Base-by-base conservation (phyloP, 495 filamentous ascomycete genomes). In the Physcia stellaris region DNA sequence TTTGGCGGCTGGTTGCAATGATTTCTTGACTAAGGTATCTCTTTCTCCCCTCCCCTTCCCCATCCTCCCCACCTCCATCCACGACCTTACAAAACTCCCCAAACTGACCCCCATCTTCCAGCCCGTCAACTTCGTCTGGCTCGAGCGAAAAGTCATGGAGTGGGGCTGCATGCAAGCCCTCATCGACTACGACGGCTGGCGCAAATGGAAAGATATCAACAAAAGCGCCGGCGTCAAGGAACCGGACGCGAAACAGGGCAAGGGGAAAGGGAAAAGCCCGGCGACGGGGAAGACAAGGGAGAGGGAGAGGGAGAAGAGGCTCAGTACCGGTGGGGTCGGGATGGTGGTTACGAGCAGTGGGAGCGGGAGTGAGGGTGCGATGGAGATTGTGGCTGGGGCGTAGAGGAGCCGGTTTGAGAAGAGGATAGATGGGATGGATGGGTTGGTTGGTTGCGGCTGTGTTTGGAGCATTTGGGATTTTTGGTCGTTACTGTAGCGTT, bases 81-180 rank as follows among this genome's bases (percentile, higher is more conserved):
- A n/a, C 24, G 41, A 45, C 38, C 41, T 36, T 24, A 5, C n/a
- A 13, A 16, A 21, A n/a, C 12, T 5, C 16, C 0, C 21, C 13
- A 7, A 30, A 35, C 40, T 52, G 34, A 56, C 26, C 39, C 38
- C 23, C 29, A 48, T 35, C 16, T 12, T 21, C 19, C 42, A 94
- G 85, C 90, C 90, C 17, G 86, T 98, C 37, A 92, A 88, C 48
- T 96, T 95, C 52, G 86, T 92, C 41, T 98, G 90, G 90, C 70
- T 98, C 11, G 82, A 93, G 51, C 76, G 88, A 28, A 98, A 98
- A 55, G 86, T 96, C 28, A 94, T 88, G 55, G 90, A 98, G 72
- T 98, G 90, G 90, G 90, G 90, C 46, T 98, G 90, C 63, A 53
- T 98, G 68, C 90, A 96, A 66, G 92, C 92, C 15, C 64, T 98